Base-by-base conservation (phyloP, 2,329 filamentous ascomycete genomes). In the Scytalidium sp. region DNA sequence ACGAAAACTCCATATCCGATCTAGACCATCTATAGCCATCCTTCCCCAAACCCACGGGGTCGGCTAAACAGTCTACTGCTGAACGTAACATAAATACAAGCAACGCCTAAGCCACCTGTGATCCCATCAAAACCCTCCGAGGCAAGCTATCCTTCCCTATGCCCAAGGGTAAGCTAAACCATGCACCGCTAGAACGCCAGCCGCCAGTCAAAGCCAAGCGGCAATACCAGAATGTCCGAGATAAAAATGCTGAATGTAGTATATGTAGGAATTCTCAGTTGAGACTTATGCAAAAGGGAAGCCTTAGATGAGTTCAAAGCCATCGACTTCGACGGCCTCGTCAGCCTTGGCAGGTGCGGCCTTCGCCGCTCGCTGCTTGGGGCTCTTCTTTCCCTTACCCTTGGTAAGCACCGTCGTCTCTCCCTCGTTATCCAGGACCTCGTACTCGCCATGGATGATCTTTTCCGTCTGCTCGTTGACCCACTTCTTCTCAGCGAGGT, bases 371-470 rank as follows among this genome's bases (percentile, higher is more conserved):
- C 54, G 58, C 46, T 58, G 55, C 55, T 60, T 65, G 2, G 63
- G 62, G 42, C 57, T 63, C 52, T 55, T 60, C 51, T 57, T 60
- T 40, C 54, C 54, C 51, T 60, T 60, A 3, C 45, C 51, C 43
- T 47, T 60, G 19, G 41, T 13, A 13, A 59, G 45, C n/a, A 59
- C 49, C 15, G 56, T 56, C 8, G 50, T 58, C 56, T 66, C 62
- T 3, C 64, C 64, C 3, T 60, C 50, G n/a, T 50, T 52, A 52
- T 67, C 64, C 22, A 67, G 43, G 17, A 67, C 60, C 53, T 66
- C 64, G 42, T 65, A 67, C 45, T 67, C 64, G 7, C 55, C 59
- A 41, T 55, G 56, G 8, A 67, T 51, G 29, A 67, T 62, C 49
- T 57, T 58, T 20, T 67, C 64, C 2, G 61, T 66, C 49, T 65